Evolutionary conservation across 768 basidiomycete species (phyloP).

Genomic region (Rubroboletus satanas): DNA sequence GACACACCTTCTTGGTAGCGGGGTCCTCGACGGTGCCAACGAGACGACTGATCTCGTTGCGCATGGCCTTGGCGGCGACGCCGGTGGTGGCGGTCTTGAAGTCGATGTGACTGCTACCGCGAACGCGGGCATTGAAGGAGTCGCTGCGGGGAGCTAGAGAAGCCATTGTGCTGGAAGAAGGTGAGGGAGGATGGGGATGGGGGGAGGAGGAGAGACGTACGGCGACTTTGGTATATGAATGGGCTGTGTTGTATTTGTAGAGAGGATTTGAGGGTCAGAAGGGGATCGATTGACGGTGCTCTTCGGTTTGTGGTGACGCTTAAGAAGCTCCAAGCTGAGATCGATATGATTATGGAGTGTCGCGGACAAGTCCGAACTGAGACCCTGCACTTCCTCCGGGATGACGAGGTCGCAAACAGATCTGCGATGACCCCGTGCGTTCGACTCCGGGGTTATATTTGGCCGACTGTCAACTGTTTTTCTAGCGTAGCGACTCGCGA

Average conservation of each 20-base stretch:
- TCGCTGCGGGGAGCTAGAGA: conserved; percentile 59
- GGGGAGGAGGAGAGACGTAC: conserved; percentile 23
- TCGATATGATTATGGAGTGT: conserved; percentile 31
- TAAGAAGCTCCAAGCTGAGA: conserved; percentile 41
- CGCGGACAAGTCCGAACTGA: conserved; percentile 34
- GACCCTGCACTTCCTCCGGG: conserved; percentile 26
- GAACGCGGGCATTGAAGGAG: conserved; percentile 65
- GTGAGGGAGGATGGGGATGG: conserved; percentile 11
- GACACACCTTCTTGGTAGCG: conserved; percentile 71
- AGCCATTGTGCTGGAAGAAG: conserved; percentile 45
- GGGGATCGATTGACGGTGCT: conserved; percentile 41
- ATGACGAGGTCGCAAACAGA: conserved; percentile 30
- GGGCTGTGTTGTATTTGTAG: conserved; percentile 60
- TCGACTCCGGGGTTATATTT: conserved; percentile 1
- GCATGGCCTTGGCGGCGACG: conserved; percentile 93
- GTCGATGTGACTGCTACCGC: conserved; percentile 81
- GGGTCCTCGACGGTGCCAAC: conserved; percentile 81
- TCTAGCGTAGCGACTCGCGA: conserved; percentile 13
- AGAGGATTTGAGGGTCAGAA: conserved; percentile 54
- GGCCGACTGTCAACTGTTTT: conserved; percentile 2
- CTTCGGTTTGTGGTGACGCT: conserved; percentile 63
- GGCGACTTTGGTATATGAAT: conserved; percentile 50
- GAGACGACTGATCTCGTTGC: conserved; percentile 95
- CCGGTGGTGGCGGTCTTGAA: conserved; percentile 98
- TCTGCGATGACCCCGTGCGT: conserved; percentile 12